Conservation (phyloP, 225 moss, liverwort and hornwort genomes). For the Bryum argenteum region DNA sequence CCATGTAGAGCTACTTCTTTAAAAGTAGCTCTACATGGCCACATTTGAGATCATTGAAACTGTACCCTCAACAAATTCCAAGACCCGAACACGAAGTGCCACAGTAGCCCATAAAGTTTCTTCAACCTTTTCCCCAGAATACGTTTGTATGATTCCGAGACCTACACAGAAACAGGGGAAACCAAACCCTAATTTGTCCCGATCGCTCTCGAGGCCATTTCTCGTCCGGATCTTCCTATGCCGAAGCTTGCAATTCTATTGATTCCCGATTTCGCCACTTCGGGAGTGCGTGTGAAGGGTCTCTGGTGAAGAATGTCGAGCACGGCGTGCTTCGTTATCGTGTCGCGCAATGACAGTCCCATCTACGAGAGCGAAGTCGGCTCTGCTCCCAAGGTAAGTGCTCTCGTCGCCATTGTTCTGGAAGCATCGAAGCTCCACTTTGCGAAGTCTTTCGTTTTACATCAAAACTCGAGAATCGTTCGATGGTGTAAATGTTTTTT, state of each 20-base stretch:
- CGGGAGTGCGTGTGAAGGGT: background rate
- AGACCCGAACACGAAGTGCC: no score
- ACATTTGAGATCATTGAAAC: no score
- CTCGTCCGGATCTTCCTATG: background rate
- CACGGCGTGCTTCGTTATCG: constrained; percentile 97
- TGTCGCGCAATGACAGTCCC: constrained; percentile 87
- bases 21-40: no score
- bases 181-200: background rate
- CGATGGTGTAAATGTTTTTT: constrained; percentile 1
- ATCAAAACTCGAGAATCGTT: background rate
- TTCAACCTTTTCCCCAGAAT: no score
- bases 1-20: no score
- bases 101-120: no score
- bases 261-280: background rate
- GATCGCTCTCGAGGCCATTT: background rate
- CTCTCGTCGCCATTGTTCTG: constrained; percentile 1
- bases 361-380: constrained; percentile 98
- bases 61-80: no score
- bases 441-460: background rate
- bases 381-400: constrained; percentile 87
- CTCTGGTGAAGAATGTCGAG: constrained; percentile 60
- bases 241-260: background rate
- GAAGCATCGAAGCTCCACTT: background rate
- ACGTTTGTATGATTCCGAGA: no score
- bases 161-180: background rate